A percentile compares a stretch with the other conserved stretches of the same genome.
Evolutionary conservation across 768 basidiomycete genomes (phyloP).

Genomic region (Boletus eberwhitei): DNA sequence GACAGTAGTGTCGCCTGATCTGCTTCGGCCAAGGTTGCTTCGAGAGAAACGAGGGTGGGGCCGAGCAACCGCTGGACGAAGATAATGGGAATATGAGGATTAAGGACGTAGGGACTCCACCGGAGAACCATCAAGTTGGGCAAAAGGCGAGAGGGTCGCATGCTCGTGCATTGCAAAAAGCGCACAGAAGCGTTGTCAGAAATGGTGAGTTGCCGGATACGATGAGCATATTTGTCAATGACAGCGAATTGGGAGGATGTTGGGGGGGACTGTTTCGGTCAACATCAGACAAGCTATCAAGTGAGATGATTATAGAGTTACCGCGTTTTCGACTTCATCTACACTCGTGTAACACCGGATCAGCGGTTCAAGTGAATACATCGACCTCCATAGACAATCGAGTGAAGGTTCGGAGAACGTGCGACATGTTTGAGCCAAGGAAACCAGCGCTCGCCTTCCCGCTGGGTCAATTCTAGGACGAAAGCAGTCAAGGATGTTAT

Average conservation of each 20-base stretch:
- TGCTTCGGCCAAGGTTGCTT: neutral
- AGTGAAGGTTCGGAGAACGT: conserved; percentile 9
- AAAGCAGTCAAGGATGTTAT: conserved; percentile 2
- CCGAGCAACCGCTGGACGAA: conserved; percentile 11
- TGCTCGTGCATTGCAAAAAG: conserved; percentile 7
- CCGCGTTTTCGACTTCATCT: neutral
- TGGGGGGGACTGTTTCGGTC: neutral
- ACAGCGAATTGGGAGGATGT: conserved; percentile 1
- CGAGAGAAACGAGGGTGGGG: conserved; percentile 7
- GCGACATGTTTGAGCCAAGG: conserved; percentile 11
- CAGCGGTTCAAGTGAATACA: conserved; percentile 10
- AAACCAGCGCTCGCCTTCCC: neutral
- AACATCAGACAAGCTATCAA: neutral
- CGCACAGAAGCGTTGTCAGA: neutral
- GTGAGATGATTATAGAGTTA: neutral
- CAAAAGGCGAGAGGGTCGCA: neutral
- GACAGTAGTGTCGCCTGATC: conserved; percentile 4
- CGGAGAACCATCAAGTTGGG: conserved; percentile 8
- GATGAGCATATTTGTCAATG: conserved; percentile 6
- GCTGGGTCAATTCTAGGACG: neutral
- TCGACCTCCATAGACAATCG: conserved; percentile 7
- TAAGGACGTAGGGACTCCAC: neutral
- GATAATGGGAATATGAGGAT: neutral
- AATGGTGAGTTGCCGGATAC: conserved; percentile 3
- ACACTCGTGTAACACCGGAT: conserved; percentile 5